Evolutionary conservation across 345 rosid species (phyloP).

Genomic region (Litchi chinensis): DNA sequence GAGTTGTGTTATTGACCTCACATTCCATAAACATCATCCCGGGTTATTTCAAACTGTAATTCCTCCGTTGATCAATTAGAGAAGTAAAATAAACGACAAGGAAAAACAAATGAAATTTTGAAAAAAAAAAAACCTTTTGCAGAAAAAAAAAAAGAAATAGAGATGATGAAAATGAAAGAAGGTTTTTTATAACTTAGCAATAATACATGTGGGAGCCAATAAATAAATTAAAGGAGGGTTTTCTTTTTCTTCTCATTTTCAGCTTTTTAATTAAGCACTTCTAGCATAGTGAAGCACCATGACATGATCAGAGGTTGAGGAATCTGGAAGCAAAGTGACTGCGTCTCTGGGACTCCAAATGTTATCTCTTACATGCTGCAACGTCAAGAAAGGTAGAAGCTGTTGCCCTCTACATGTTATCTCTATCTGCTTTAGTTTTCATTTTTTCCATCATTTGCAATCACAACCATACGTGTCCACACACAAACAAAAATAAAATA

Average conservation of each 20-base stretch:
- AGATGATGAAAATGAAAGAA: background rate
- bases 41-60: constrained; percentile 31
- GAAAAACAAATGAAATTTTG: background rate
- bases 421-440: constrained; percentile 61
- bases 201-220: constrained; percentile 20
- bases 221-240: constrained; percentile 11
- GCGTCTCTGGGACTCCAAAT: constrained; percentile 75
- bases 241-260: background rate
- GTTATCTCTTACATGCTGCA: constrained; percentile 92
- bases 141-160: constrained; percentile 14
- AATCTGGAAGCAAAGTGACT: constrained; percentile 56
- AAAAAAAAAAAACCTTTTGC: background rate
- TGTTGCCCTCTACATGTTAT: constrained; percentile 92
- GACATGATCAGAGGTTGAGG: constrained; percentile 70
- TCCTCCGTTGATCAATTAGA: constrained; percentile 32
- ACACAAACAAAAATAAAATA: background rate
- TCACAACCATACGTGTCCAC: background rate
- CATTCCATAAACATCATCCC: constrained; percentile 27
- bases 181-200: constrained; percentile 32
- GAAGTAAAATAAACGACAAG: background rate
- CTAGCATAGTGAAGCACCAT: constrained; percentile 90
- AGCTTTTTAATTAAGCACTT: constrained; percentile 31
- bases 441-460: background rate
- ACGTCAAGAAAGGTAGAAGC: constrained; percentile 70
- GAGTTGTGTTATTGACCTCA: constrained; percentile 32